Conservation (phyloP, 352 stramenopile species). For the Globisporangium lucens region DNA sequence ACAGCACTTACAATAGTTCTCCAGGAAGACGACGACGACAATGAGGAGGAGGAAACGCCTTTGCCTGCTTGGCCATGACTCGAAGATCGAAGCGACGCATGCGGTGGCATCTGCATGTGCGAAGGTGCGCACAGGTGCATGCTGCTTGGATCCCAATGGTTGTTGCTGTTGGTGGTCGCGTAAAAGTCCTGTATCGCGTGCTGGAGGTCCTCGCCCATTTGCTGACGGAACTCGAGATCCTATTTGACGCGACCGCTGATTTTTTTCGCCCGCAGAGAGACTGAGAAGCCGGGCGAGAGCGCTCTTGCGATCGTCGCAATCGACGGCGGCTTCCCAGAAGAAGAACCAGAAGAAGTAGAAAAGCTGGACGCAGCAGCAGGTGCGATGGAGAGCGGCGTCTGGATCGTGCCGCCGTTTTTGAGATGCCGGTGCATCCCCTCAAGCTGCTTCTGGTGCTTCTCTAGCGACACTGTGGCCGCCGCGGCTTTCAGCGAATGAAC, state of each 20-base stretch:
- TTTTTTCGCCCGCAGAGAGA: not conserved
- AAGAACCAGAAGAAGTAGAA: not conserved
- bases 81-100: not conserved
- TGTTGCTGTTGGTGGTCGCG: slow-evolving; percentile 14
- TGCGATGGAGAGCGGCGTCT: slow-evolving; percentile 29
- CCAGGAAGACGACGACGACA: slow-evolving; percentile 5
- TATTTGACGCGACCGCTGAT: slow-evolving; percentile 19
- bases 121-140: not conserved
- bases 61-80: not conserved
- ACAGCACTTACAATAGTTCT: slow-evolving; percentile 7
- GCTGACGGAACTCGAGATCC: slow-evolving; percentile 32
- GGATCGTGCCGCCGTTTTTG: slow-evolving; percentile 50
- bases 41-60: not conserved
- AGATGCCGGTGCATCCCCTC: slow-evolving; percentile 59
- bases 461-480: not conserved
- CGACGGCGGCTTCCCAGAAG: slow-evolving; percentile 6
- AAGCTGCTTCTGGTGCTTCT: slow-evolving; percentile 36
- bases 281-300: slow-evolving; percentile 2
- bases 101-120: not conserved
- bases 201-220: slow-evolving; percentile 56
- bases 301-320: slow-evolving; percentile 5
- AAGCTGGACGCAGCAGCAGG: not conserved
- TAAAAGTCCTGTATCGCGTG: slow-evolving; percentile 64
- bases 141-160: not conserved
- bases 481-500: slow-evolving; percentile 9